Base-by-base conservation (phyloP, 805 yeast genomes). In the Tetrapisispora iriomotensis region DNA sequence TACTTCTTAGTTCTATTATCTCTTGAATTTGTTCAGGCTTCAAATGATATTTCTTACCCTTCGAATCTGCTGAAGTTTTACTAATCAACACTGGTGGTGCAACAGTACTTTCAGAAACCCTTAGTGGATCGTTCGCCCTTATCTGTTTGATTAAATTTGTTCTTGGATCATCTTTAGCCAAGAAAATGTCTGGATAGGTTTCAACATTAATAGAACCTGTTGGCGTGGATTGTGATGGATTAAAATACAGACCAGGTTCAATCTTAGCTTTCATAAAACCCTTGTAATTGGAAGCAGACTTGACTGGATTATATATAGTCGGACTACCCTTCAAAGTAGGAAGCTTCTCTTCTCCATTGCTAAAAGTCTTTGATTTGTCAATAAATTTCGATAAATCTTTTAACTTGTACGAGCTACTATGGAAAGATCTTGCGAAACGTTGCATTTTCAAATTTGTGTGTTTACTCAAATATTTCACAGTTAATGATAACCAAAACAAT, bases 211-310 rank as follows among this genome's bases (percentile, higher is more conserved):
- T 42, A 58, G 74, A 62, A 41, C 69, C 63, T 10, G 72, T 61
- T 21, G 79, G 68, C 12, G 82, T 71, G 3, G 88, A 73, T 19
- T 86, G 87, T 30, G 85, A 72, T 15, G 78, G 79, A 45, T 73
- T 68, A 50, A 65, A 67, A 29, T 76, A 73, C 21, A 83, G 61
- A 5, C 90, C 90, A 19, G 70, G 65, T 1, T 79, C 74, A 15
- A 72, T 63, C 38, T 65, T 56, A 4, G 57, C 58, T 34, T 53
- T 58, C 39, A 58, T 27, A 22, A 49, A 56, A 43, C 74, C 72
- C 47, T 72, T 72, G 58, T 81, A 76, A 54, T 79, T 82, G 49
- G 70, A 72, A 8, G 85, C 79, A 18, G 90, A 81, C 41, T 77
- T 66, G 29, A 62, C 64, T 8, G 75, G 70, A 57, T 82, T 80